Base-by-base conservation (phyloP, 2,329 filamentous ascomycete species). In the Ciborinia camelliae region DNA sequence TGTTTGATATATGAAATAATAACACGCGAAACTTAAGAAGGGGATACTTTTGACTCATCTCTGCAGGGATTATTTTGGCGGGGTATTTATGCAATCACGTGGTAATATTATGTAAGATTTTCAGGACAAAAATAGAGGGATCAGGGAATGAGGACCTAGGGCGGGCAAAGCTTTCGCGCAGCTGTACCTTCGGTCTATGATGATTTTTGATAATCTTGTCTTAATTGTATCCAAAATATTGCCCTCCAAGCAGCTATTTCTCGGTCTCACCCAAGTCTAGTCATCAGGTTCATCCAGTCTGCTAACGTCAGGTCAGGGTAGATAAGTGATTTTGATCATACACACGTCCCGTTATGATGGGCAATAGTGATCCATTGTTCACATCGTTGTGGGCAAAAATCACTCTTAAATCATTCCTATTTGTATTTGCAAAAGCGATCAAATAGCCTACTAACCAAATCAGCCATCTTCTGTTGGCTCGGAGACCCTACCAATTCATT, bases 1-100 rank as follows among this genome's bases (percentile, higher is more conserved):
- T 59, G 30, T 63, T 62, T 48, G 45, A 45, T 54, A 47, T 41
- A 55, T 58, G 62, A 15, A 41, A 39, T 20, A 26, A 12, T 47
- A 50, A 37, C 26, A 26, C 32, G 30, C 15, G 26, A 15, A 26
- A 39, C 15, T 57, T 20, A 47, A 57, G 30, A 28, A 51, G 14
- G 37, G 10, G 51, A 20, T 32, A 53, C 26, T 26, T 59, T 32
- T 62, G 59, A 53, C 37, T 53, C 43, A 43, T 55, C 37, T 32
- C 45, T 35, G 39, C 26, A 20, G 54, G 54, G 39, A 45, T 23
- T 45, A 45, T 45, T 57, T 57, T 32, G 39, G 54, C 26, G 39
- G 54, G 54, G 54, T 26, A 39, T 32, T 2, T 6, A 1, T 8
- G 0, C 1, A 3, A 2, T 59, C 55, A 59, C 55, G 55, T 59